phyloP scores from a whole-genome alignment of 176 grass and related monocot species.

The Carex littledalei region DNA sequence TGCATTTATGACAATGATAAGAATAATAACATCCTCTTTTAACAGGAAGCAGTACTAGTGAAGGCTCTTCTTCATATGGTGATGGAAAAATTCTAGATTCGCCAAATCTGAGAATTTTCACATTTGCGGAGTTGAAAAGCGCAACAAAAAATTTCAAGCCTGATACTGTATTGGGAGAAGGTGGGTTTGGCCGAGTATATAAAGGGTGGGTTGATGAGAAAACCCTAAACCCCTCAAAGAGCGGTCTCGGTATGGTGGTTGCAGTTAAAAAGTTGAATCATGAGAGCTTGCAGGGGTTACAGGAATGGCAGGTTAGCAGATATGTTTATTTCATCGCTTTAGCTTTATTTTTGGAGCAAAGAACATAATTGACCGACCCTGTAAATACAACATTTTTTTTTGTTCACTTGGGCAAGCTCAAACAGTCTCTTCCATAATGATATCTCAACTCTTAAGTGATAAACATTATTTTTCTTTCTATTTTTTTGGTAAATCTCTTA shows the following conservation, averaged over 20 bases:
- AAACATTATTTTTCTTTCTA: background rate
- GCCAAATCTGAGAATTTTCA: slow-evolving; percentile 52
- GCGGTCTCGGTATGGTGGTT: slow-evolving; percentile 46
- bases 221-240: slow-evolving; percentile 57
- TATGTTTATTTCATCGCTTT: background rate
- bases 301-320: slow-evolving; percentile 61
- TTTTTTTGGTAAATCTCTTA: background rate
- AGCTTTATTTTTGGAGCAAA: background rate
- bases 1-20: background rate
- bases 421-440: background rate
- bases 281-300: slow-evolving; percentile 68
- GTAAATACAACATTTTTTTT: background rate
- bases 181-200: slow-evolving; percentile 69
- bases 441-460: background rate
- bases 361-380: background rate
- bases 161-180: slow-evolving; percentile 70
- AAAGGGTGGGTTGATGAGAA: slow-evolving; percentile 79
- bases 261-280: slow-evolving; percentile 84
- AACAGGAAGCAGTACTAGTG: slow-evolving; percentile 4
- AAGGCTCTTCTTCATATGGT: background rate
- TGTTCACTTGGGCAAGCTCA: background rate
- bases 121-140: slow-evolving; percentile 47
- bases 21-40: background rate
- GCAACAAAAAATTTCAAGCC: slow-evolving; percentile 65
- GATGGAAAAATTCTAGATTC: slow-evolving; percentile 44